Percentiles rank a stretch among this genome's conserved stretches.
phyloP scores from a whole-genome alignment of 1,139 yeast genomes.

The Hyphopichia wangnamkhiaoensis region DNA sequence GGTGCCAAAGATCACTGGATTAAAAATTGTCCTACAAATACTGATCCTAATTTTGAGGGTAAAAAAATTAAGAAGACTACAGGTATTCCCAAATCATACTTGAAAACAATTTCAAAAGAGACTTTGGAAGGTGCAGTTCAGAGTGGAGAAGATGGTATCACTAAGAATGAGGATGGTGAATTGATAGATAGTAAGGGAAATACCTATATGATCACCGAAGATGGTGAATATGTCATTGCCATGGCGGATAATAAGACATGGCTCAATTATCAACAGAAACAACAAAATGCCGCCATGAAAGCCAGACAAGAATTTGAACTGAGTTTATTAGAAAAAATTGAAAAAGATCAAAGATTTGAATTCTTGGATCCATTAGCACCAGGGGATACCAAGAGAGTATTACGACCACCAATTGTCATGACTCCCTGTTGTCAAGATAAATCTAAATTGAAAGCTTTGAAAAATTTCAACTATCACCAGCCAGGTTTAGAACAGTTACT shows the following conservation, averaged over 20 bases:
- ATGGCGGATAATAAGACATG: slow-evolving; percentile 93
- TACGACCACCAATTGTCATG: slow-evolving; percentile 69
- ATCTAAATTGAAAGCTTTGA: slow-evolving; percentile 55
- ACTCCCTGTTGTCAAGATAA: slow-evolving; percentile 78
- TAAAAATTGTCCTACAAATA: slow-evolving; percentile 90
- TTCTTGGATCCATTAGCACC: slow-evolving; percentile 62
- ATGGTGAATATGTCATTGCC: slow-evolving; percentile 93
- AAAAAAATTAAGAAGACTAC: slow-evolving; percentile 89
- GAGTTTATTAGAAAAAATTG: slow-evolving; percentile 34
- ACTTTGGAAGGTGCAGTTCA: slow-evolving; percentile 56
- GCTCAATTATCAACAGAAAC: slow-evolving; percentile 80
- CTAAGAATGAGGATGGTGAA: slow-evolving; percentile 48
- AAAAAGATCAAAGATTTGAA: slow-evolving; percentile 43
- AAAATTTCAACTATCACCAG: slow-evolving; percentile 42
- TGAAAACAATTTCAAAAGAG: slow-evolving; percentile 67
- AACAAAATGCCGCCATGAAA: slow-evolving; percentile 52
- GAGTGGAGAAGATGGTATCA: slow-evolving; percentile 45
- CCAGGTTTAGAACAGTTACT: slow-evolving; percentile 63
- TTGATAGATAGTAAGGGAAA: slow-evolving; percentile 66
- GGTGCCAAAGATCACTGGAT: slow-evolving; percentile 98
- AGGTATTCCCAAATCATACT: slow-evolving; percentile 93
- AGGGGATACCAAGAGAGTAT: slow-evolving; percentile 59
- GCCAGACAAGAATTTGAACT: slow-evolving; percentile 44
- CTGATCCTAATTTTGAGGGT: slow-evolving; percentile 92
- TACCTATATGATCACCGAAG: slow-evolving; percentile 82